Evolutionary conservation across 2,329 filamentous ascomycete genomes (phyloP).

Genomic region (Penicillium sp.): DNA sequence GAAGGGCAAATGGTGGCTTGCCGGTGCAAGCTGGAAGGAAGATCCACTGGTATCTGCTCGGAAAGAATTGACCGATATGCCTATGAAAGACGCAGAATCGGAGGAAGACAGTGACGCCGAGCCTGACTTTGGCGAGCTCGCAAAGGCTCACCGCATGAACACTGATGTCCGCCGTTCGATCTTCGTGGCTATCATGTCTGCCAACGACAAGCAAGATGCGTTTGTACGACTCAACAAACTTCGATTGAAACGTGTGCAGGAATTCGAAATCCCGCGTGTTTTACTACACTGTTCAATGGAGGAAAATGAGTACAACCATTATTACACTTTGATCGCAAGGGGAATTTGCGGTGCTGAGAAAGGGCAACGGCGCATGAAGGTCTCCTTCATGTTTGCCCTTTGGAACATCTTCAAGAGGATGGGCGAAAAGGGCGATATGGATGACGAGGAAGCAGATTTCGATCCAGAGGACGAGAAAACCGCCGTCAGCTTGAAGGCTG

Average conservation of each 20-base stretch:
- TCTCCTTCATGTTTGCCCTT: slow-evolving; percentile 82
- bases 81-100: slow-evolving; percentile 9
- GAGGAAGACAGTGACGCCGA: slow-evolving; percentile 38
- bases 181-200: slow-evolving; percentile 86
- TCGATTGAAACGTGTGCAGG: slow-evolving; percentile 79
- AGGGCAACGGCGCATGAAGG: slow-evolving; percentile 69
- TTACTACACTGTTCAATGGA: slow-evolving; percentile 82
- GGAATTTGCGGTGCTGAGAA: slow-evolving; percentile 62
- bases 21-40: slow-evolving; percentile 83
- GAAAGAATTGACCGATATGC: slow-evolving; percentile 29
- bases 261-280: slow-evolving; percentile 82
- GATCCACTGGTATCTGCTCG: slow-evolving; percentile 39
- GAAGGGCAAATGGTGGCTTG: slow-evolving; percentile 97
- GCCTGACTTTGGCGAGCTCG: slow-evolving; percentile 71
- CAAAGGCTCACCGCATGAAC: slow-evolving; percentile 79
- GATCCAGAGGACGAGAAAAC: slow-evolving; percentile 54
- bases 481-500: slow-evolving; percentile 54
- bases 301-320: slow-evolving; percentile 85
- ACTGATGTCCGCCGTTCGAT: slow-evolving; percentile 86
- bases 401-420: slow-evolving; percentile 84
- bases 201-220: slow-evolving; percentile 80
- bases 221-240: slow-evolving; percentile 77
- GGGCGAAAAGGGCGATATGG: slow-evolving; percentile 65
- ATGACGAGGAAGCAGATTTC: slow-evolving; percentile 63
- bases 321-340: slow-evolving; percentile 83